phyloP scores from a whole-genome alignment of 177 flowering plant species.

The Vitis hybrid region DNA sequence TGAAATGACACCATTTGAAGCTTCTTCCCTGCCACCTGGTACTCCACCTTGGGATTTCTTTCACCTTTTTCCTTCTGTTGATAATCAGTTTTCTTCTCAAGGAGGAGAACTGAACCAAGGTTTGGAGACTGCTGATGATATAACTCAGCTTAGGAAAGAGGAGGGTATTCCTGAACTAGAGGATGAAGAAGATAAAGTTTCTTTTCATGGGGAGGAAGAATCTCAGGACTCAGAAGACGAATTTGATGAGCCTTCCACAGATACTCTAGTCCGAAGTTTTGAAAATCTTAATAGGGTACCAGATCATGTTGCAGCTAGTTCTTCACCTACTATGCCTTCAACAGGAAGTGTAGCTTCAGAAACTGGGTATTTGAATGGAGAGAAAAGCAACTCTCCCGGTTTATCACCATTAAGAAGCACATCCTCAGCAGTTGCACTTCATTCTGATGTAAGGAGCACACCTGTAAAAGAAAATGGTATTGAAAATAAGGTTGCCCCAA shows the following conservation, averaged over 20 bases:
- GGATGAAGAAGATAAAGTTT: slow-evolving; percentile 51
- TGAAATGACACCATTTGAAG: slow-evolving; percentile 41
- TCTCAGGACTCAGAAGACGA: slow-evolving; percentile 75
- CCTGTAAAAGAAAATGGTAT: slow-evolving; percentile 33
- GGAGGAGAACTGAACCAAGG: slow-evolving; percentile 32
- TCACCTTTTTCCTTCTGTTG: slow-evolving; percentile 55
- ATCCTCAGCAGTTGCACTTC: slow-evolving; percentile 31
- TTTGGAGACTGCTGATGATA: slow-evolving; percentile 42
- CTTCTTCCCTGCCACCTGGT: slow-evolving; percentile 35
- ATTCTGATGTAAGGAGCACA: slow-evolving; percentile 31
- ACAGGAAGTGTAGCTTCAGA: slow-evolving; percentile 37
- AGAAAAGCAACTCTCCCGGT: slow-evolving; percentile 47
- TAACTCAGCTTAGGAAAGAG: slow-evolving; percentile 46
- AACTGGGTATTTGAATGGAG: slow-evolving; percentile 40
- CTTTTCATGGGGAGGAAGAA: slow-evolving; percentile 33
- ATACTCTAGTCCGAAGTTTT: slow-evolving; percentile 66
- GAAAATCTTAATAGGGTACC: slow-evolving; percentile 50
- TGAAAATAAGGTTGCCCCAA: slow-evolving; percentile 51
- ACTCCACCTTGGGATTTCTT: slow-evolving; percentile 89
- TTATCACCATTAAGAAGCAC: slow-evolving; percentile 47
- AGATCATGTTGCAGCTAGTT: slow-evolving; percentile 29
- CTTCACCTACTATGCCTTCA: slow-evolving; percentile 40
- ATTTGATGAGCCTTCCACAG: slow-evolving; percentile 71
- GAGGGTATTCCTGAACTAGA: slow-evolving; percentile 66
- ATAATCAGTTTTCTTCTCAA: slow-evolving; percentile 56